Evolutionary conservation across 108 stramenopile species (phyloP).

Genomic region (Skeletonema costatum): DNA sequence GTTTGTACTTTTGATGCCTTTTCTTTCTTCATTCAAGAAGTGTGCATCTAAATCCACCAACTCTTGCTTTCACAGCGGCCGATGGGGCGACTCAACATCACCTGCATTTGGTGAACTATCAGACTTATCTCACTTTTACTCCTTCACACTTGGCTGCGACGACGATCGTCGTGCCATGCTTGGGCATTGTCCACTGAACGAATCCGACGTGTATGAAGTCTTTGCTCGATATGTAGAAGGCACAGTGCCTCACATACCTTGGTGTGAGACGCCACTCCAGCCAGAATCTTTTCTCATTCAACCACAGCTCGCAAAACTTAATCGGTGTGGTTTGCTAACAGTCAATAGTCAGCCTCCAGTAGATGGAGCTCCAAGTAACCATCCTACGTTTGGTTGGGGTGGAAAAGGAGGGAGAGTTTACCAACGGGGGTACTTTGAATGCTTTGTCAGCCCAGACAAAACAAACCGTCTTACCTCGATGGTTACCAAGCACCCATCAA

Average conservation of each 20-base stretch:
- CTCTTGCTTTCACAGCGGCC: constrained; percentile 49
- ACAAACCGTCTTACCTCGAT: constrained; percentile 64
- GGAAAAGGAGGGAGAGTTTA: constrained; percentile 93
- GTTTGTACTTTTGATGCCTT: not conserved
- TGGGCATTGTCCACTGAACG: constrained; percentile 77
- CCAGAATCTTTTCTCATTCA: constrained; percentile 89
- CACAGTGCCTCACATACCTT: constrained; percentile 83
- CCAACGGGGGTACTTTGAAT: constrained; percentile 98
- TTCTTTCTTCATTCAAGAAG: not conserved
- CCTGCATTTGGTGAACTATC: constrained; percentile 95
- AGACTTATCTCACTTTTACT: constrained; percentile 87
- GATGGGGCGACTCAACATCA: constrained; percentile 92
- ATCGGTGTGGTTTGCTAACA: constrained; percentile 89
- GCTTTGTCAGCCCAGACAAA: constrained; percentile 87
- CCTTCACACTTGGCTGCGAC: constrained; percentile 77
- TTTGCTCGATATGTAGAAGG: constrained; percentile 93
- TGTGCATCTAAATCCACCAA: not conserved
- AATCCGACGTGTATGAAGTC: constrained; percentile 89
- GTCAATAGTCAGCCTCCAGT: constrained; percentile 96
- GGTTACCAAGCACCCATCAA: constrained; percentile 53
- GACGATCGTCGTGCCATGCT: constrained; percentile 93
- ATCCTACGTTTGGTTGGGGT: constrained; percentile 94
- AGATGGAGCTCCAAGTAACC: constrained; percentile 79
- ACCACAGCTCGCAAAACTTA: constrained; percentile 75
- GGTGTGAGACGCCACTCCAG: constrained; percentile 96